Percentiles rank a stretch among this genome's conserved stretches.
These are phyloP conservation scores for Gynostemma pentaphyllum DNA, from an alignment of 306 rosid species.

Conservation along the genomic window DNA sequence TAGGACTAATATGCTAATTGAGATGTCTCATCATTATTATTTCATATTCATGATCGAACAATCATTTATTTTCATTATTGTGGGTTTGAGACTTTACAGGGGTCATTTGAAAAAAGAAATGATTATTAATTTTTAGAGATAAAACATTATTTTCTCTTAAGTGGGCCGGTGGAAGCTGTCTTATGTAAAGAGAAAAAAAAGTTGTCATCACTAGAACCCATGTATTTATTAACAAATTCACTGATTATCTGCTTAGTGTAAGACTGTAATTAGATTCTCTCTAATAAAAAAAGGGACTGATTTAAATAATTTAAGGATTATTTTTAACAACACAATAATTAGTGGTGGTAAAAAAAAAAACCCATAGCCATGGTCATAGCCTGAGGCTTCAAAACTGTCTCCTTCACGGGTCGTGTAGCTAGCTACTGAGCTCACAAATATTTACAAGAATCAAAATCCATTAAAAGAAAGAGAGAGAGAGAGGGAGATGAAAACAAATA, in stretches of 20 bases:
- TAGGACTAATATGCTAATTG: background rate
- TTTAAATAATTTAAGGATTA: background rate
- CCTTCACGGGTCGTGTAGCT: conserved; percentile 1
- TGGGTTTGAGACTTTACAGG: too few species aligned
- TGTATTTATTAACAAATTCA: too few species aligned
- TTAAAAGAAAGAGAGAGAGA: background rate
- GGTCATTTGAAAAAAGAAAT: background rate
- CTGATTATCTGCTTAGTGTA: too few species aligned
- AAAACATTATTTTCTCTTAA: too few species aligned
- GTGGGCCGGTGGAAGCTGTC: too few species aligned
- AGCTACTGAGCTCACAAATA: background rate
- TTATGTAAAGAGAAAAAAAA: too few species aligned
- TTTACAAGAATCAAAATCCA: conserved; percentile 8
- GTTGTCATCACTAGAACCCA: too few species aligned
- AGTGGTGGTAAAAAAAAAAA: background rate
- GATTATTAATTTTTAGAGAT: too few species aligned
- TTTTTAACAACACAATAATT: background rate
- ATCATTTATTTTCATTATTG: background rate
- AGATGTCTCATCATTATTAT: background rate
- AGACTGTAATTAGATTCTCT: too few species aligned
- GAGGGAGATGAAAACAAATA: background rate
- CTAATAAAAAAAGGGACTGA: too few species aligned
- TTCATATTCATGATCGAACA: background rate
- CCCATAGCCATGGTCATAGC: background rate
- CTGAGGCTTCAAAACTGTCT: conserved; percentile 10